phyloP scores from a whole-genome alignment of 2,329 filamentous ascomycete species.

The Hypoxylon sp. region DNA sequence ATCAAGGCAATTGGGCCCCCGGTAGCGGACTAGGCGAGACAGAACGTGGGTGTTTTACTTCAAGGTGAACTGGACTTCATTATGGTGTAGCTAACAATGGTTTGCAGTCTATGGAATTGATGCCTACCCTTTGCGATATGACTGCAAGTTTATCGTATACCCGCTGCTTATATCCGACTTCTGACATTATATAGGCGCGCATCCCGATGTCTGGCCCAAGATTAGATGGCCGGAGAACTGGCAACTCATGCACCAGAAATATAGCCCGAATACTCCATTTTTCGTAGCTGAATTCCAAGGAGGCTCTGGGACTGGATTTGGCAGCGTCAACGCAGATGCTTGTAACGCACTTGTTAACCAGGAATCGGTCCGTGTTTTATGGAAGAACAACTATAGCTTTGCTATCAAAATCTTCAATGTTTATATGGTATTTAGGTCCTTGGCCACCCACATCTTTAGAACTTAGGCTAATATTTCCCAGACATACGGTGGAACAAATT shows the following conservation, averaged over 20 bases:
- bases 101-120: conserved; percentile 66
- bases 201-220: conserved; percentile 62
- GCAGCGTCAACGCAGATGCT: conserved; percentile 58
- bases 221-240: conserved; percentile 44
- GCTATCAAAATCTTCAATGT: conserved; percentile 78
- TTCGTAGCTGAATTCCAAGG: conserved; percentile 72
- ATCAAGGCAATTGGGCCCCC: conserved; percentile 73
- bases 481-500: conserved; percentile 85
- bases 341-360: conserved; percentile 77
- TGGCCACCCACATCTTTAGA: background rate
- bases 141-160: conserved; percentile 58
- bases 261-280: conserved; percentile 45
- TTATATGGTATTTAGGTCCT: conserved; percentile 74
- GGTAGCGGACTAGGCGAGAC: conserved; percentile 67
- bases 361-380: conserved; percentile 83
- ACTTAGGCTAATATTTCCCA: conserved; percentile 47
- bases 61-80: background rate
- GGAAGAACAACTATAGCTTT: conserved; percentile 80
- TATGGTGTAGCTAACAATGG: background rate
- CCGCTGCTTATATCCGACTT: background rate
- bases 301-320: conserved; percentile 58
- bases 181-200: conserved; percentile 55
- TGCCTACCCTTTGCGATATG: conserved; percentile 72
- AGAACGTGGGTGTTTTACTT: conserved; percentile 43
- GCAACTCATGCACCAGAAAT: conserved; percentile 43